Conservation (phyloP, 2,329 filamentous ascomycete genomes). For the Dothiorella sarmentorum region DNA sequence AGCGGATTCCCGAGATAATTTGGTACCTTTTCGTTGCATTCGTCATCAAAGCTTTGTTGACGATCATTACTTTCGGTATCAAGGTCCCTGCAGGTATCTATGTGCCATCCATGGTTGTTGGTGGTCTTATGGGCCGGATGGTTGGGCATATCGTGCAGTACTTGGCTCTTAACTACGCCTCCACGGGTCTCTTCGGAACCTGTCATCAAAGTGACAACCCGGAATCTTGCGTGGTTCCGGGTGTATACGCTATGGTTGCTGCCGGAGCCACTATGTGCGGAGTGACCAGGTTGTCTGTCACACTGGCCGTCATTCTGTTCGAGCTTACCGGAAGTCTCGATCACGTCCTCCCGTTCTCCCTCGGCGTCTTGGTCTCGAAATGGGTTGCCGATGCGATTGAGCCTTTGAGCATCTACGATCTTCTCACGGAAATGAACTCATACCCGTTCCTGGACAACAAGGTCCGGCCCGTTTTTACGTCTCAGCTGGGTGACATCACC, state of each 20-base stretch:
- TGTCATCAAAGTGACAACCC: conserved; percentile 67
- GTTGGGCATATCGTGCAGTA: conserved; percentile 84
- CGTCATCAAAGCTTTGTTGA: conserved; percentile 83
- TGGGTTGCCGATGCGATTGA: conserved; percentile 97
- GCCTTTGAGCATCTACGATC: conserved; percentile 90
- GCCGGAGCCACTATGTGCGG: conserved; percentile 98
- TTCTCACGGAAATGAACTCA: conserved; percentile 93
- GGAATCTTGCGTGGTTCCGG: conserved; percentile 85
- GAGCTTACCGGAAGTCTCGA: conserved; percentile 93
- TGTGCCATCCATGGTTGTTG: conserved; percentile 97
- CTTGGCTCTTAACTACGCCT: conserved; percentile 68
- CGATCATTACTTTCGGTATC: conserved; percentile 88
- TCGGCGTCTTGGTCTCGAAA: conserved; percentile 91
- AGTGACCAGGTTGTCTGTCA: conserved; percentile 89
- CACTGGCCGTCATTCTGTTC: conserved; percentile 90
- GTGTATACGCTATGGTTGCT: conserved; percentile 93
- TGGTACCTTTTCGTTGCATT: conserved; percentile 72
- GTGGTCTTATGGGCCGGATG: conserved; percentile 83
- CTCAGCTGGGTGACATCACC: conserved; percentile 82
- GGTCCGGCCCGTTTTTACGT: conserved; percentile 84
- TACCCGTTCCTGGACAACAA: conserved; percentile 99
- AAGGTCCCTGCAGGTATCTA: conserved; percentile 97
- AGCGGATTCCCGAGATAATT: conserved; percentile 77
- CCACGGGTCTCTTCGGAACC: conserved; percentile 68
- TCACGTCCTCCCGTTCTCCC: conserved; percentile 90